These are phyloP conservation scores for Haplographium delicatum DNA, from an alignment of 495 filamentous ascomycete species.

Conservation along the genomic window DNA sequence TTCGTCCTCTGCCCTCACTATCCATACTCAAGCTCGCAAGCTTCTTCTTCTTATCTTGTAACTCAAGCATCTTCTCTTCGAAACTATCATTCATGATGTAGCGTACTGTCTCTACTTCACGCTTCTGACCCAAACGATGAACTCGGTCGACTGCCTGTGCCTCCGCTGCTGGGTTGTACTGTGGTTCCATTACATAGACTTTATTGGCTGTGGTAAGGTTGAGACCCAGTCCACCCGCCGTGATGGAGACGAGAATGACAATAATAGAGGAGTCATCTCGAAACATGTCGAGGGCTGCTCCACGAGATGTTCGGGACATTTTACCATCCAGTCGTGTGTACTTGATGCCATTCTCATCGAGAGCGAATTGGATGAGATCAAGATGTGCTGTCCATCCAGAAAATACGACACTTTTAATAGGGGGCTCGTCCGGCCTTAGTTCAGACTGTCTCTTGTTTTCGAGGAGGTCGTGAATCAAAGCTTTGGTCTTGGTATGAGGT, in stretches of 20 bases:
- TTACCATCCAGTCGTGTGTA: constrained; percentile 85
- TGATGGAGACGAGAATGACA: constrained; percentile 86
- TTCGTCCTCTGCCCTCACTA: constrained; percentile 43
- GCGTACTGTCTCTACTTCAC: constrained; percentile 71
- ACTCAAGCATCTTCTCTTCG: constrained; percentile 85
- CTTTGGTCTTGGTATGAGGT: constrained; percentile 85
- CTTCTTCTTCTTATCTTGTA: constrained; percentile 87
- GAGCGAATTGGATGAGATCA: constrained; percentile 84
- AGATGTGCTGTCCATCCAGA: constrained; percentile 92
- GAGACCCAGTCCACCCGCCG: constrained; percentile 84
- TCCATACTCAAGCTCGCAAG: constrained; percentile 83
- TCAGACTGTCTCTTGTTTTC: constrained; percentile 54
- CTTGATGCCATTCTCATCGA: constrained; percentile 58
- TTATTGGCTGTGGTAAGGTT: constrained; percentile 82
- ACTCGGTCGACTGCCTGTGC: constrained; percentile 93
- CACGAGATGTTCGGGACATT: constrained; percentile 69
- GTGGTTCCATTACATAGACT: constrained; percentile 96
- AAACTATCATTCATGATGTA: constrained; percentile 89
- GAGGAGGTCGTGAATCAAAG: constrained; percentile 64
- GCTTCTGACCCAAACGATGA: constrained; percentile 85
- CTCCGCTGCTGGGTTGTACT: constrained; percentile 93
- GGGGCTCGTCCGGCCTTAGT: constrained; percentile 50
- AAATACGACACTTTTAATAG: constrained; percentile 88
- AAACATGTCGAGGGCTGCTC: constrained; percentile 68
- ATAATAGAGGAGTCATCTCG: constrained; percentile 64